Percentiles rank a stretch among this genome's conserved stretches.
These are phyloP conservation scores for Solanum chilense DNA, from an alignment of 257 asterid genomes.

Conservation along the genomic window DNA sequence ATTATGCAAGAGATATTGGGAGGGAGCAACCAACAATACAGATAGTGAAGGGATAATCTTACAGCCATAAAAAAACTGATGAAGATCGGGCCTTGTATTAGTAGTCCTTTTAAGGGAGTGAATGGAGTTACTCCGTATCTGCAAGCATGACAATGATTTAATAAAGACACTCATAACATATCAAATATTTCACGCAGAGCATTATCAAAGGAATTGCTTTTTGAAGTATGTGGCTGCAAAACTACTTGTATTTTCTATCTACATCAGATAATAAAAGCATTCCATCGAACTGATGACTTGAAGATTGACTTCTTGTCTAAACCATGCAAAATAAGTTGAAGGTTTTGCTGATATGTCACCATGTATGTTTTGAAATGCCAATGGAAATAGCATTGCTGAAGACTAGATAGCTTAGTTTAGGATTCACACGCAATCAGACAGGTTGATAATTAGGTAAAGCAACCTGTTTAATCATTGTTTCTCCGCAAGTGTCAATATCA, in stretches of 20 bases:
- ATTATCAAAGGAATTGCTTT: not conserved
- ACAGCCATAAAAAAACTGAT: slow-evolving; percentile 85
- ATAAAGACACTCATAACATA: not conserved
- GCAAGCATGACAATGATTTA: slow-evolving; percentile 15
- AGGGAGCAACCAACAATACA: not conserved
- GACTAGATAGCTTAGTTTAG: not conserved
- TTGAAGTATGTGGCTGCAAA: not conserved
- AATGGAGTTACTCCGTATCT: slow-evolving; percentile 82
- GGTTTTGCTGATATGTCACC: not conserved
- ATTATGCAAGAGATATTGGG: not conserved
- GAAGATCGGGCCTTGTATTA: slow-evolving; percentile 77
- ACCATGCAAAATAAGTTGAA: not conserved
- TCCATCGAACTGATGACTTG: not conserved
- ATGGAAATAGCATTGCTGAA: not conserved
- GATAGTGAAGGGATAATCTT: slow-evolving; percentile 20
- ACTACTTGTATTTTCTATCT: not conserved
- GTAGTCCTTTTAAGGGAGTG: slow-evolving; percentile 72
- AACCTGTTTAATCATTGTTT: not conserved
- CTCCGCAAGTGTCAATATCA: not conserved
- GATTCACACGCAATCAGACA: not conserved
- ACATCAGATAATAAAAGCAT: not conserved
- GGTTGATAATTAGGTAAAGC: not conserved
- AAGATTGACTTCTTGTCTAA: not conserved
- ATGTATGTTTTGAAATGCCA: not conserved
- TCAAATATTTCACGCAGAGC: not conserved